Evolutionary conservation across 1,284 basidiomycete species (phyloP), one percentile per base, ranked within the genome.

Genomic region (Cryptococcus deneoformans): DNA sequence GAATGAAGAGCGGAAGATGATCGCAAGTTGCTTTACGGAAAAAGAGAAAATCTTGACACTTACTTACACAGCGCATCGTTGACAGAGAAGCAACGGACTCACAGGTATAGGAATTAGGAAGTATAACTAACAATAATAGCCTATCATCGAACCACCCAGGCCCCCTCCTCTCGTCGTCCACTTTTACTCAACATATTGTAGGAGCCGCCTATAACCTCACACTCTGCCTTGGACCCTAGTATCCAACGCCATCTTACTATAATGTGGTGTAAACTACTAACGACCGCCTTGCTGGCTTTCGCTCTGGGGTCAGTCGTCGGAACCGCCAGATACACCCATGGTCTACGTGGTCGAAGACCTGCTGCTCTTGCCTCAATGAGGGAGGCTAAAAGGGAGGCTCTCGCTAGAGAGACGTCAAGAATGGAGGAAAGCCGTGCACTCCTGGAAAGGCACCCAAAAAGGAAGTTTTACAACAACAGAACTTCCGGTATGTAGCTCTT

Each of bases 391-490:
- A 36, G 50, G 11, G 38, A 38, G 20, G 35, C 12, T 16, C 5
- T 51, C 14, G 39, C 34, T 7, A 34, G 38, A 6, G 50, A 51
- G 6, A 38, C 16, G n/a, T 40, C 35, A 39, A 29, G 37, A 36
- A 29, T 49, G 20, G 50, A 51, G 39, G 39, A 42, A 29, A 47
- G 46, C 34, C 20, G 46, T 12, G 46, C 24, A 14, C 3, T 47
- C 39, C 12, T 8, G 50, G 50, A 42, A 20, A 38, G n/a, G 37
- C 11, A 37, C n/a, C 16, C 6, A 14, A 36, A 42, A 44, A 46
- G 50, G 43, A n/a, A 36, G 34, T 54, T 39, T 45, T 49, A 46
- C 43, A 40, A 48, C 37, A 54, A 54, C 53, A 54, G 39, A 34
- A 54, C 53, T 10, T 47, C 46, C 8, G 46, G 53, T 54, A 42